These are phyloP conservation scores for Malania oleifera DNA, from an alignment of 164 flowering plant species.

Conservation along the genomic window DNA sequence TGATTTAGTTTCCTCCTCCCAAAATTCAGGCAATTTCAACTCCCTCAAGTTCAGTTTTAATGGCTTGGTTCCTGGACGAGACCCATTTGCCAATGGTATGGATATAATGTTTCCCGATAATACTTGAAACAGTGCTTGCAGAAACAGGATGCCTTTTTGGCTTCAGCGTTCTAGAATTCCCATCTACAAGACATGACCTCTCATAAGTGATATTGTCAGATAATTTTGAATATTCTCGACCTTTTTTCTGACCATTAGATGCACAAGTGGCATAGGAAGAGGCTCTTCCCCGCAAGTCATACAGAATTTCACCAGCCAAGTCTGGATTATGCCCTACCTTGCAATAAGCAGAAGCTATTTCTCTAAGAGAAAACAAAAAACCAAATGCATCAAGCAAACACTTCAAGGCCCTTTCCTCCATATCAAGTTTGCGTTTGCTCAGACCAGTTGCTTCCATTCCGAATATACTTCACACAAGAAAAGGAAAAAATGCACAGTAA, in stretches of 20 bases:
- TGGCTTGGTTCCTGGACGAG: slow-evolving; percentile 29
- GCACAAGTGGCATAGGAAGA: slow-evolving; percentile 6
- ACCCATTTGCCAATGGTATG: slow-evolving; percentile 16
- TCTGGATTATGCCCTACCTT: slow-evolving; percentile 39
- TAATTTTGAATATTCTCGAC: slow-evolving; percentile 9
- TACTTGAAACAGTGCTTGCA: slow-evolving; percentile 41
- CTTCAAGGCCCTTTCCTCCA: slow-evolving; percentile 33
- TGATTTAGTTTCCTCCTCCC: slow-evolving; percentile 10
- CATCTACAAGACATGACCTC: slow-evolving; percentile 14
- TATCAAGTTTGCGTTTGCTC: slow-evolving; percentile 13
- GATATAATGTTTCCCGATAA: slow-evolving; percentile 44
- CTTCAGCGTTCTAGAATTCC: slow-evolving; percentile 23
- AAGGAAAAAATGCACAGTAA: no score
- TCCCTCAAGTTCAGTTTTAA: slow-evolving; percentile 29
- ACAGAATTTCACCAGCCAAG: slow-evolving; percentile 40
- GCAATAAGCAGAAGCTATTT: slow-evolving; percentile 54
- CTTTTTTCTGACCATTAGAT: slow-evolving; percentile 14
- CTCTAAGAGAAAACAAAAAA: slow-evolving; percentile 31
- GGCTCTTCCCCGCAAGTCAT: slow-evolving; percentile 18
- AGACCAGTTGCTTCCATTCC: slow-evolving; percentile 29
- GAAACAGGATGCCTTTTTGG: slow-evolving; percentile 36
- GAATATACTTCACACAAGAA: slow-evolving; percentile 4
- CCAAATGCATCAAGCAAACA: slow-evolving; percentile 51
- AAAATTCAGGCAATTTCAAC: slow-evolving; percentile 16
- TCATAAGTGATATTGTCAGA: slow-evolving; percentile 9